Base-by-base conservation (phyloP, 2,329 filamentous ascomycete species). In the Alternaria alternata region DNA sequence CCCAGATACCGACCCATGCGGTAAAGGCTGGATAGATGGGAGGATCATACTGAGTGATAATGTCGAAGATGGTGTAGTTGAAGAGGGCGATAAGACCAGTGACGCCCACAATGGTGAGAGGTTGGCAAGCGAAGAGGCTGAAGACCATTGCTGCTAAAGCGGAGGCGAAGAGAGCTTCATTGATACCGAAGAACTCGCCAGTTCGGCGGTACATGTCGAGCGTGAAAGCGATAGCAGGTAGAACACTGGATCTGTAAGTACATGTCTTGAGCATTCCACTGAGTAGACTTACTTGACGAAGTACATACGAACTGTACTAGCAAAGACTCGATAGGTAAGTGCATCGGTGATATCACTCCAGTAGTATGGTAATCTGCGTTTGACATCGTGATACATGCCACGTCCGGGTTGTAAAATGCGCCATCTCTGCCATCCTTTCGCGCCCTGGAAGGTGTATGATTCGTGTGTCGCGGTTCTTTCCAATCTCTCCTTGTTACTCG, bases 61-160 rank as follows among this genome's bases (percentile, higher is more conserved):
- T 87, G 59, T 87, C 84, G 73, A 85, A 87, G 62, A 86, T 86
- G 24, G 85, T 88, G 66, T 86, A 87, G 69, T 87, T 87, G 78
- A 88, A 87, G 0, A 85, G 70, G 1, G 73, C 71, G n/a, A 77
- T 76, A 12, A 77, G 59, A 61, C 86, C 85, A 5, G 85, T 87
- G 38, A 87, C 83, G 5, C 85, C 85, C 16, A 87, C 84, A 18
- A 87, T 85, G 4, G 84, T 87, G 43, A 87, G 72, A 0, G 85
- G 85, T 66, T 87, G 85, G 30, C 81, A 83, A 22, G 79, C 79
- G 2, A 86, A 67, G 6, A 83, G 67, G 65, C 82, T 86, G 71
- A 87, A 87, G 1, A 87, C 81, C 65, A 86, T 81, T 3, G 84
- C 84, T 2, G 83, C 84, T n/a, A 87, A 71, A 3, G 83, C 85